A percentile compares a stretch with the other conserved stretches of the same genome.
Evolutionary conservation across 345 rosid species (phyloP).

Genomic region (Arabidopsis arenosa): DNA sequence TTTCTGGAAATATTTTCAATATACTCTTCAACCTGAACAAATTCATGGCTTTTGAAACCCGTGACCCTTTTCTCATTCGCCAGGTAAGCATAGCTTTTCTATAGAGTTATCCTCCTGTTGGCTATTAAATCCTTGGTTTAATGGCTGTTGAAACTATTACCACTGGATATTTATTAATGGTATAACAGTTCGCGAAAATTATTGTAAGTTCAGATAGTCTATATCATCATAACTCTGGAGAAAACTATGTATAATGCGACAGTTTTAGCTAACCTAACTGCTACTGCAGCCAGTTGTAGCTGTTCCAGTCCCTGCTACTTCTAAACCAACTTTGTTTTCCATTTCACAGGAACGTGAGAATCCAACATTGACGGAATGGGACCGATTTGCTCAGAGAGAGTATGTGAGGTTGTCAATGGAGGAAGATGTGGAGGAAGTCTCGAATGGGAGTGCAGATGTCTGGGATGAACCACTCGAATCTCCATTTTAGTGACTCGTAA

Average conservation of each 20-base stretch:
- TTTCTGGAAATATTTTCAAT: slow-evolving; percentile 82
- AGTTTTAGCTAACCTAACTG: background rate
- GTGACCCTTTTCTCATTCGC: slow-evolving; percentile 78
- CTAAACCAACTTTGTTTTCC: background rate
- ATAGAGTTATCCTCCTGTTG: background rate
- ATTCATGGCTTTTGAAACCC: slow-evolving; percentile 83
- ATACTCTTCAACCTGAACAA: slow-evolving; percentile 87
- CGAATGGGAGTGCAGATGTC: slow-evolving; percentile 75
- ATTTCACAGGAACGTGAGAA: slow-evolving; percentile 64
- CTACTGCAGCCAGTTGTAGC: background rate
- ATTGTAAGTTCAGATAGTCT: background rate
- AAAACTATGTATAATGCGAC: slow-evolving; percentile 12
- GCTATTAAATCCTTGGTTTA: background rate
- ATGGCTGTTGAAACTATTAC: background rate
- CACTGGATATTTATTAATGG: background rate
- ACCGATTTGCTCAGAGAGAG: slow-evolving; percentile 74
- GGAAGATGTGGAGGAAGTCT: slow-evolving; percentile 78
- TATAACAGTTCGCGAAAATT: background rate
- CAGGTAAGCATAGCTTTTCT: slow-evolving; percentile 54
- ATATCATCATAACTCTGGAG: background rate
- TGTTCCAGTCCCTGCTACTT: background rate
- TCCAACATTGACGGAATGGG: slow-evolving; percentile 79
- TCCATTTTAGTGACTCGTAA: slow-evolving; percentile 51
- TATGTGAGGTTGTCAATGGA: slow-evolving; percentile 76
- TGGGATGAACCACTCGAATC: slow-evolving; percentile 79